A percentile compares a stretch with the other conserved stretches of the same genome.
phyloP scores from a whole-genome alignment of 202 grass and related monocot species.

The Cymbopogon flexuosus region DNA sequence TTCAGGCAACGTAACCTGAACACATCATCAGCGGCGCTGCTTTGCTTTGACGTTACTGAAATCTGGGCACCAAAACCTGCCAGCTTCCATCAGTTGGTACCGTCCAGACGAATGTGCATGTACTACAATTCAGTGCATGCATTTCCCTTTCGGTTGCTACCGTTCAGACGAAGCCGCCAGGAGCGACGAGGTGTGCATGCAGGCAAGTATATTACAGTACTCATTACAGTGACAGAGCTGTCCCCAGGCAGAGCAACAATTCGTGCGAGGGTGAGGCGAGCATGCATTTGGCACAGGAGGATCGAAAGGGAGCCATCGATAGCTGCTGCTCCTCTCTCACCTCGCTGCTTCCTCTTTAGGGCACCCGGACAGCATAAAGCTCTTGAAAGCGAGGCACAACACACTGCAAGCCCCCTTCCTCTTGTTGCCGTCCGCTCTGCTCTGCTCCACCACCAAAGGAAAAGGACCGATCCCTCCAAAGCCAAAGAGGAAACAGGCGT shows the following conservation, averaged over 20 bases:
- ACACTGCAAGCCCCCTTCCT: too few relatives aligned
- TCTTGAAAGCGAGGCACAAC: background rate
- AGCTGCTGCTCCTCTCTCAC: background rate
- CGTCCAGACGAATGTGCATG: background rate
- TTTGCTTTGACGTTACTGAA: background rate
- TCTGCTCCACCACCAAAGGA: background rate
- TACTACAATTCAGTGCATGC: too few relatives aligned
- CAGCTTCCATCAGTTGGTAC: background rate
- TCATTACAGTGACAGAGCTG: conserved; percentile 19
- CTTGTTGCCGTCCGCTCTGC: background rate
- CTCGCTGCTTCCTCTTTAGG: conserved; percentile 22
- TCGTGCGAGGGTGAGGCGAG: conserved; percentile 9
- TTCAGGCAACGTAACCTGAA: background rate
- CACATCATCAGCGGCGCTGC: background rate
- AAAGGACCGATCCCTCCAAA: background rate
- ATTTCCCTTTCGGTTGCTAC: background rate
- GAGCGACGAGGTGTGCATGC: background rate
- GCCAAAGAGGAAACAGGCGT: background rate
- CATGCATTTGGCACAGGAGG: conserved; percentile 2
- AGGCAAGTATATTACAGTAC: background rate
- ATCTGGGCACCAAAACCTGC: background rate
- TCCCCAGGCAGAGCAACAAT: conserved; percentile 11
- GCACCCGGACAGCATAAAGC: conserved; percentile 22
- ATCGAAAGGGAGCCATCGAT: conserved; percentile 25
- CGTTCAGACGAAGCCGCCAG: background rate